phyloP scores from a whole-genome alignment of 192 early-diverging fungal species.

The Coemansia sp. region DNA sequence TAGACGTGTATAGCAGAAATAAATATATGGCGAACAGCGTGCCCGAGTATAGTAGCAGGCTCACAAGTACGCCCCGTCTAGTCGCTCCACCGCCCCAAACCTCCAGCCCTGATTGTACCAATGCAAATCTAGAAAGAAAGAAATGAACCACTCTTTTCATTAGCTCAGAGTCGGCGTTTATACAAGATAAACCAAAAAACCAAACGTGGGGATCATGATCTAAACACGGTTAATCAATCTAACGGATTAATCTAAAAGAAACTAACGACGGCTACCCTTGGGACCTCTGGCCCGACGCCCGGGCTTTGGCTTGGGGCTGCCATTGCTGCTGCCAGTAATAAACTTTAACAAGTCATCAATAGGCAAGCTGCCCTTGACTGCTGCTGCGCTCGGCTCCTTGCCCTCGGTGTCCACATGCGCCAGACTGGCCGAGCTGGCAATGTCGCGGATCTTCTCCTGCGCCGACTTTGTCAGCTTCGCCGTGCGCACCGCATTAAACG shows the following conservation, averaged over 20 bases:
- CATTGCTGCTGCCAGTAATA: conserved; percentile 50
- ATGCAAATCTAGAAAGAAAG: no score
- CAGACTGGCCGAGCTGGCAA: conserved; percentile 22
- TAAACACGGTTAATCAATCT: no score
- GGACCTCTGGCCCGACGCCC: conserved; percentile 35
- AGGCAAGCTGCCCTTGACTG: conserved; percentile 64
- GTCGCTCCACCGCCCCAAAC: no score
- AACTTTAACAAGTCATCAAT: conserved; percentile 78
- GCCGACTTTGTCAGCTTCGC: conserved; percentile 50
- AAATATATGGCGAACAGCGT: no score
- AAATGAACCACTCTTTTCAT: no score
- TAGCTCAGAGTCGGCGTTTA: no score
- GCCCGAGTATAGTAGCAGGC: no score
- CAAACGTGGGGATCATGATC: no score
- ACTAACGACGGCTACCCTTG: conserved; percentile 35
- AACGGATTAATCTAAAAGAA: not conserved
- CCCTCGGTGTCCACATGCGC: conserved; percentile 43
- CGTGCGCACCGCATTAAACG: conserved; percentile 57
- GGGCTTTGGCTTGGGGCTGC: conserved; percentile 37
- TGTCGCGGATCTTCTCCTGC: conserved; percentile 33
- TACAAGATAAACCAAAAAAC: no score
- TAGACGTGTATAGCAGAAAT: not conserved
- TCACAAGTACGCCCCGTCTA: no score
- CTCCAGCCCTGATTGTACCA: no score
- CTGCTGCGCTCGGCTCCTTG: conserved; percentile 13